Base-by-base conservation (phyloP, 805 yeast species). In the Candida maltosa region DNA sequence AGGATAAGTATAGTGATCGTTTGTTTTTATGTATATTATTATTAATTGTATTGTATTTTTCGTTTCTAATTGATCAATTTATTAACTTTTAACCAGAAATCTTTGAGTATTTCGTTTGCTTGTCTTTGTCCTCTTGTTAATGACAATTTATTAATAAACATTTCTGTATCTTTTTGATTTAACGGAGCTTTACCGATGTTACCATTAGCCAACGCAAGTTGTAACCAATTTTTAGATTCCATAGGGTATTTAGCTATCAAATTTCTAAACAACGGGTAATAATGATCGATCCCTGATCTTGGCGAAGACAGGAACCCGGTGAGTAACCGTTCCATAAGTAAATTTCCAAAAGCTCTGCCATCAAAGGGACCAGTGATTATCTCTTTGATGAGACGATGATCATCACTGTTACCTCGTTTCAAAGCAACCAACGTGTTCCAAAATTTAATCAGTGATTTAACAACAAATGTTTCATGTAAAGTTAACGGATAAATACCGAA, bases 61-160 rank as follows among this genome's bases (percentile, higher is more conserved):
- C n/a, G n/a, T 35, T 32, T 42, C 39, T 55, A 75, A 37, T 75
- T 75, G 4, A 69, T 56, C 34, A 78, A 53, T 1, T 83, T 81
- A 42, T 80, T 82, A 16, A 69, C 64, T 19, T 71, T 68, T 16
- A 81, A 56, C 89, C 89, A 83, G 56, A 81, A 78, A 34, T 70
- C 75, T 38, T 78, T 73, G 9, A 83, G 60, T 1, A 78, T 65
- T 15, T 71, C 78, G 32, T 76, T 71, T 2, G 82, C 79, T 26
- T 71, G 70, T 45, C 87, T 62, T 26, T 75, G 75, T 2, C 89
- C 89, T 48, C 87, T 70, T 1, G 87, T 80, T 2, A 80, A 40
- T 55, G 77, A 49, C 19, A 83, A 46, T 49, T 78, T 80, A 43
- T 72, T 77, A 15, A 78, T 51, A 33, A 81, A 75, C 19, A 27